A percentile compares a stretch with the other conserved stretches of the same genome.
Conservation (phyloP, 257 asterid genomes). For the Knoxia roxburghii region DNA sequence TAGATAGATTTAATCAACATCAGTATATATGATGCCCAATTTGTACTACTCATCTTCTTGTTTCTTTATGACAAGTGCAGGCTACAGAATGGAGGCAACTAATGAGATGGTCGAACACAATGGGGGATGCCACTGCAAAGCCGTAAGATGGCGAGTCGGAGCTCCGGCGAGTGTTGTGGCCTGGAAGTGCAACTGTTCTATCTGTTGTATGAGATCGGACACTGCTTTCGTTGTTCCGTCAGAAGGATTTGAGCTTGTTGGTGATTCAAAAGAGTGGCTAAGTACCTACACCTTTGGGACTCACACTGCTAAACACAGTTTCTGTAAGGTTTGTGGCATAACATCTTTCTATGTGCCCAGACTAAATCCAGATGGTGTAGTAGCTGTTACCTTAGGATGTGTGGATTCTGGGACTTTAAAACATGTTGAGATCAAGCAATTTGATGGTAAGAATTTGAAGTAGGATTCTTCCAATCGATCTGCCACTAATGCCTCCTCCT, state of each 20-base stretch:
- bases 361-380: conserved; percentile 79
- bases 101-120: conserved; percentile 38
- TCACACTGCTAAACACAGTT: conserved; percentile 72
- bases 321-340: conserved; percentile 85
- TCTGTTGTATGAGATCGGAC: conserved; percentile 80
- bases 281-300: conserved; percentile 81
- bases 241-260: conserved; percentile 52
- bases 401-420: conserved; percentile 65
- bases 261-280: conserved; percentile 54
- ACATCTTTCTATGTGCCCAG: conserved; percentile 80
- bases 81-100: conserved; percentile 31
- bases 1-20: too few species aligned
- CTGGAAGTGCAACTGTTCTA: conserved; percentile 82
- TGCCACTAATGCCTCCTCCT: conserved; percentile 44
- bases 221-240: conserved; percentile 69
- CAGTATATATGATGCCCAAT: too few species aligned
- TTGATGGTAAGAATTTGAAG: conserved; percentile 76
- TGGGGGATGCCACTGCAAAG: conserved; percentile 89
- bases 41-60: too few species aligned
- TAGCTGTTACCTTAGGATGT: conserved; percentile 50
- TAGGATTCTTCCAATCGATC: conserved; percentile 33
- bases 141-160: conserved; percentile 58
- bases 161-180: conserved; percentile 56
- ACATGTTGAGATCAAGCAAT: conserved; percentile 60
- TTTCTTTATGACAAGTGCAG: too few species aligned